Percentiles rank a stretch among this genome's conserved stretches.
phyloP scores from a whole-genome alignment of 768 basidiomycete species.

The Nidula microcarpa region DNA sequence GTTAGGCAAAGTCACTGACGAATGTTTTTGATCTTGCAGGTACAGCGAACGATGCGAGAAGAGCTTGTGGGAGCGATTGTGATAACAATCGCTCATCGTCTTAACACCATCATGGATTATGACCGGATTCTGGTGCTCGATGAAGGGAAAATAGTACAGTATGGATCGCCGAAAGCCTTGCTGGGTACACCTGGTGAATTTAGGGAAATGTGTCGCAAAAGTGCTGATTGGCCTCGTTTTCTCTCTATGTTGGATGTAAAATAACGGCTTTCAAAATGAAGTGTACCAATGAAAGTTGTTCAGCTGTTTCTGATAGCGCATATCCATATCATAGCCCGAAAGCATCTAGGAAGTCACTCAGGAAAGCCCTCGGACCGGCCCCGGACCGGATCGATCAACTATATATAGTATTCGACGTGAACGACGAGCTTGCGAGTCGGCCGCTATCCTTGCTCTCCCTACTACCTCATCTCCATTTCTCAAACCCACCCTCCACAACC shows the following conservation, averaged over 20 bases:
- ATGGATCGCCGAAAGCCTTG: slow-evolving; percentile 60
- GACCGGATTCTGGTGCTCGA: slow-evolving; percentile 73
- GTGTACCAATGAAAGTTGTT: neutral
- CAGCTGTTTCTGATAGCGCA: no score
- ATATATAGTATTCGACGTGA: no score
- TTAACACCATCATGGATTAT: slow-evolving; percentile 76
- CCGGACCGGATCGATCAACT: no score
- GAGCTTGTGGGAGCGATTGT: slow-evolving; percentile 71
- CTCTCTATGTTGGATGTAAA: slow-evolving; percentile 3
- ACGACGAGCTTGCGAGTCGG: no score
- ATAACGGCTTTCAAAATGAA: neutral
- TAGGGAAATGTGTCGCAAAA: slow-evolving; percentile 64
- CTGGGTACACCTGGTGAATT: slow-evolving; percentile 58
- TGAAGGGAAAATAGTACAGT: slow-evolving; percentile 71
- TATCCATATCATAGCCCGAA: no score
- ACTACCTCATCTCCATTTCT: no score
- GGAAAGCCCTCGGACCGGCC: no score
- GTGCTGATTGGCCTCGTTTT: slow-evolving; percentile 49
- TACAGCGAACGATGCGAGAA: slow-evolving; percentile 71
- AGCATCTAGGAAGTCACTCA: no score
- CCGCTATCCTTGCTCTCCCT: no score
- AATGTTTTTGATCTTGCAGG: slow-evolving; percentile 28
- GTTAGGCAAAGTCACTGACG: neutral
- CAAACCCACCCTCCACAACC: no score
- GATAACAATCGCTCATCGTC: slow-evolving; percentile 80